phyloP scores from a whole-genome alignment of 2,329 filamentous ascomycete species.

The Sclerotinia spermophila region DNA sequence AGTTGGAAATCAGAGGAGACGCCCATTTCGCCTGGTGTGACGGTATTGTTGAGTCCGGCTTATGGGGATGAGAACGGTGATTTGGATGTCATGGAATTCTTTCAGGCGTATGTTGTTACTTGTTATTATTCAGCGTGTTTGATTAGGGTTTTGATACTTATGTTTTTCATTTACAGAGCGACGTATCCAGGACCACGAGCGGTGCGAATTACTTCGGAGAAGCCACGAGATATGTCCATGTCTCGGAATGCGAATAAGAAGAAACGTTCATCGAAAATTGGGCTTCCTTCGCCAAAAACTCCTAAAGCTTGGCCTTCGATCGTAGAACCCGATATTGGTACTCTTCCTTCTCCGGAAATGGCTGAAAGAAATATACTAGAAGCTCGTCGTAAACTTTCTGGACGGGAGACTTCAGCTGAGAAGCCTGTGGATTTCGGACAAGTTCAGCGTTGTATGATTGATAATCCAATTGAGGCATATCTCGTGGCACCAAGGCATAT shows the following conservation, averaged over 20 bases:
- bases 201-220: background rate
- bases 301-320: slow-evolving; percentile 15
- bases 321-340: slow-evolving; percentile 10
- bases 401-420: background rate
- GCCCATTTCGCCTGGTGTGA: slow-evolving; percentile 15
- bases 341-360: slow-evolving; percentile 6
- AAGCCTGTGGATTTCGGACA: no score
- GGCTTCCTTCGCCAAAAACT: slow-evolving; percentile 12
- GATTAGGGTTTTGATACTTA: background rate
- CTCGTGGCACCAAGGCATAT: slow-evolving; percentile 3
- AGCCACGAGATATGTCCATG: background rate
- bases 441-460: background rate
- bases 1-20: background rate
- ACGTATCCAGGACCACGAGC: slow-evolving; percentile 8
- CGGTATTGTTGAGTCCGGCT: slow-evolving; percentile 9
- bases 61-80: slow-evolving; percentile 4
- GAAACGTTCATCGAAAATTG: background rate
- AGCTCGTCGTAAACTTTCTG: background rate
- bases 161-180: background rate
- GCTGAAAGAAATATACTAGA: background rate
- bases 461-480: background rate
- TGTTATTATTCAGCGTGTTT: background rate
- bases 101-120: slow-evolving; percentile 12
- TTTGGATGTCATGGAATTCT: slow-evolving; percentile 17
- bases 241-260: background rate